Evolutionary conservation across 306 rosid genomes (phyloP), one percentile per base, ranked within the genome.

Genomic region (Dalbergia cochinchinensis): DNA sequence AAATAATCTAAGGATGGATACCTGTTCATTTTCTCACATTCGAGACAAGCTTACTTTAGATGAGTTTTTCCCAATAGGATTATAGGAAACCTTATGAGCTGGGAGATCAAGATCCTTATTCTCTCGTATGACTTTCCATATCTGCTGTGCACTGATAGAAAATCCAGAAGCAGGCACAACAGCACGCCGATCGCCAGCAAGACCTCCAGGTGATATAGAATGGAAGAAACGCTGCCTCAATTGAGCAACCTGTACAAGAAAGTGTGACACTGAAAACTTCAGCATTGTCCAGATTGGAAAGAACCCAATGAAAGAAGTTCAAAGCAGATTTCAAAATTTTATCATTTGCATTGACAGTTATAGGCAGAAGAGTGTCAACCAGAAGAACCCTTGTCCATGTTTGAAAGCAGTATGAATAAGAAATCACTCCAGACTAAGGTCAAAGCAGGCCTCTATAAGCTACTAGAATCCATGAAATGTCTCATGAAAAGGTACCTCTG

Each of bases 101-200:
- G 99, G 99, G 74, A 94, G 99, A 83, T 94, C 94, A 73, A 94
- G 92, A 85, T 94, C 99, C 84, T 84, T 94, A 88, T 94, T 94
- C 83, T 94, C 96, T 76, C 87, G 90, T 59, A 92, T 94, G 73
- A 91, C 83, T 90, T 92, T 92, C 99, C 99, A 94, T 39, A 94
- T 94, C 63, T 87, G 94, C 51, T 90, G 99, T 65, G 94, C 95
- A 61, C 99, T 94, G 76, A 90, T 87, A 53, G 92, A 92, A 85
- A 94, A 91, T 34, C 94, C 99, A 66, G 97, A 86, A 33, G 97
- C 97, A 80, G 99, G 99, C 74, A 94, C 92, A 77, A 87, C 99
- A 74, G 91, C 97, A 22, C 92, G 89, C 57, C 97, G 85, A 83
- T 94, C 99, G 67, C 99, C 99, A 77, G 97, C 97, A 77, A 92